These are phyloP conservation scores for Nannochloropsis oceanica DNA, from an alignment of 108 stramenopile species.

Conservation along the genomic window DNA sequence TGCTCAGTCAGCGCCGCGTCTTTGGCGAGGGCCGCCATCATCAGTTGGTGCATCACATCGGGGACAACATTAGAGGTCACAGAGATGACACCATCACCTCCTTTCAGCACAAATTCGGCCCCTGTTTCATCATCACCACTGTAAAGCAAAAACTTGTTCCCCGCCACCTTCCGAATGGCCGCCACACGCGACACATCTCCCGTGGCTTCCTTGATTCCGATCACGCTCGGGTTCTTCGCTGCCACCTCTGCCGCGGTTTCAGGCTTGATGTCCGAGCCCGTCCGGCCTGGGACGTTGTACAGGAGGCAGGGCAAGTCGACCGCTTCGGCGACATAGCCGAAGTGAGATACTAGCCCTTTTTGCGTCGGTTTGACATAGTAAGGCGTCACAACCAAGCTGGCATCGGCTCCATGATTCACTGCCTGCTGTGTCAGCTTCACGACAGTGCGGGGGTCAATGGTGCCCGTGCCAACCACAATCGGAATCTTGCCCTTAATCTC, in stretches of 20 bases:
- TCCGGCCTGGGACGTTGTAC: slow-evolving; percentile 62
- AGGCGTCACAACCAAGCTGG: slow-evolving; percentile 69
- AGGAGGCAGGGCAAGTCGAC: slow-evolving; percentile 62
- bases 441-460: slow-evolving; percentile 9
- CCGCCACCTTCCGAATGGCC: slow-evolving; percentile 27
- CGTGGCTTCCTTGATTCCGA: slow-evolving; percentile 56
- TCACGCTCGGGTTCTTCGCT: slow-evolving; percentile 47
- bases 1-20: slow-evolving; percentile 40
- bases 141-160: slow-evolving; percentile 54
- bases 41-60: slow-evolving; percentile 44
- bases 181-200: slow-evolving; percentile 52
- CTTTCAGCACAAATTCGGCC: slow-evolving; percentile 53
- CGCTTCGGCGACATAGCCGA: slow-evolving; percentile 53
- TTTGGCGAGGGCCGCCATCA: slow-evolving; percentile 46
- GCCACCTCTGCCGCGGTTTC: slow-evolving; percentile 47
- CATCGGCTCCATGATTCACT: slow-evolving; percentile 68
- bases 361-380: slow-evolving; percentile 87
- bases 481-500: slow-evolving; percentile 56
- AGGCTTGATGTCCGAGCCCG: slow-evolving; percentile 36
- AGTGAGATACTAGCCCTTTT: slow-evolving; percentile 58
- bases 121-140: slow-evolving; percentile 72
- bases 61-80: slow-evolving; percentile 73
- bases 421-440: slow-evolving; percentile 47
- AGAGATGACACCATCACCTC: slow-evolving; percentile 78
- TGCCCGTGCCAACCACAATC: slow-evolving; percentile 61